A percentile compares a stretch with the other conserved stretches of the same genome.
phyloP scores from a whole-genome alignment of 306 rosid species.

The Sesbania bispinosa region DNA sequence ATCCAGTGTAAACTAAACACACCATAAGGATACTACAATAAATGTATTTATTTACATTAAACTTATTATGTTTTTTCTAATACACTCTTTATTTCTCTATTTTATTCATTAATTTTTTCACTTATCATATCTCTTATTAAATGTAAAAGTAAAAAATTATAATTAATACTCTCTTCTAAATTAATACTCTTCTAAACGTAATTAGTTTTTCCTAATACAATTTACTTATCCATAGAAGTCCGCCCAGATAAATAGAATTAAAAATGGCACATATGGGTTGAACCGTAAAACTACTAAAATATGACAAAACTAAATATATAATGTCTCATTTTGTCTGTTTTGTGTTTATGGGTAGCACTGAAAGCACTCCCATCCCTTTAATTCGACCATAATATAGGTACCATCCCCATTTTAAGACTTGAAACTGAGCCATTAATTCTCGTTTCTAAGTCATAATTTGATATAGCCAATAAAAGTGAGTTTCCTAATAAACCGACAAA shows the following conservation, averaged over 20 bases:
- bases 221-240: too few species aligned
- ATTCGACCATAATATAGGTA: neutral
- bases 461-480: constrained; percentile 27
- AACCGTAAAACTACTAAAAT: neutral
- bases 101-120: too few species aligned
- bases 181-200: too few species aligned
- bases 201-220: too few species aligned
- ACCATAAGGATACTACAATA: too few species aligned
- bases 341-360: neutral
- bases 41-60: too few species aligned
- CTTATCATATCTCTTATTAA: too few species aligned
- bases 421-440: neutral
- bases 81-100: too few species aligned
- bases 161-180: too few species aligned
- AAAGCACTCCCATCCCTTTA: constrained; percentile 27
- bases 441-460: constrained; percentile 12
- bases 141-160: too few species aligned
- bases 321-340: neutral
- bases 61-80: too few species aligned
- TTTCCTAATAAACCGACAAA: neutral
- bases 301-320: neutral
- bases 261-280: neutral
- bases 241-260: neutral
- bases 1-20: too few species aligned
- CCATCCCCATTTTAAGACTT: neutral